phyloP scores from a whole-genome alignment of 106 monocot species.

The Dioscorea dumetorum region DNA sequence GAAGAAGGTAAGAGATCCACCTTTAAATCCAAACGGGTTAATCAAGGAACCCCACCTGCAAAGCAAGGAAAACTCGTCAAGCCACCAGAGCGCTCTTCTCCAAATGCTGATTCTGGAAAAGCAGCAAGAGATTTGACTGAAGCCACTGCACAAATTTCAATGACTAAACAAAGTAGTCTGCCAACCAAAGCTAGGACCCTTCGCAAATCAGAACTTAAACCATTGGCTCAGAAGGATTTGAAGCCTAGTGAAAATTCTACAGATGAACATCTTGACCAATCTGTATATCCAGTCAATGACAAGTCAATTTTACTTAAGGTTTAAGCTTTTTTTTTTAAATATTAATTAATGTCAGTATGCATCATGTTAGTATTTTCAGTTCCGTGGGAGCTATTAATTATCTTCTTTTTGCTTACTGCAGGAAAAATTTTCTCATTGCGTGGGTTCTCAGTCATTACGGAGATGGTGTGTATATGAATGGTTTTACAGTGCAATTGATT shows the following conservation, averaged over 20 bases:
- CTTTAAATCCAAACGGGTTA: constrained; percentile 41
- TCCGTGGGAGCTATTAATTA: background rate
- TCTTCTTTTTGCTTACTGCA: constrained; percentile 16
- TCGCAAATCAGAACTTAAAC: constrained; percentile 16
- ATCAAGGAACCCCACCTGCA: constrained; percentile 29
- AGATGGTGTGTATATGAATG: constrained; percentile 97
- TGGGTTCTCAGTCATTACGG: constrained; percentile 64
- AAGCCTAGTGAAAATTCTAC: constrained; percentile 37
- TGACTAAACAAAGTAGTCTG: constrained; percentile 22
- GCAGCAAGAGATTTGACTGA: constrained; percentile 23
- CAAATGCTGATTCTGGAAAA: constrained; percentile 31
- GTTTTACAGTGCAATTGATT: constrained; percentile 99
- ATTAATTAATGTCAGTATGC: no score
- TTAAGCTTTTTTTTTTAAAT: background rate
- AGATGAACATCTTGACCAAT: constrained; percentile 33
- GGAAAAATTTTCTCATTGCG: constrained; percentile 65
- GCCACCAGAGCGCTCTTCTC: constrained; percentile 35
- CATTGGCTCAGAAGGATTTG: constrained; percentile 37
- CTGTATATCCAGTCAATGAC: constrained; percentile 17
- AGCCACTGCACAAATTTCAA: constrained; percentile 18
- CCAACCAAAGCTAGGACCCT: constrained; percentile 22
- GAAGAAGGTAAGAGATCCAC: constrained; percentile 58
- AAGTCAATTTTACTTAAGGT: constrained; percentile 45
- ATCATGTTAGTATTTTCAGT: background rate
- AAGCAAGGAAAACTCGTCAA: constrained; percentile 48